Conservation (phyloP, 768 basidiomycete species). For the Calocybe gangraenosa region DNA sequence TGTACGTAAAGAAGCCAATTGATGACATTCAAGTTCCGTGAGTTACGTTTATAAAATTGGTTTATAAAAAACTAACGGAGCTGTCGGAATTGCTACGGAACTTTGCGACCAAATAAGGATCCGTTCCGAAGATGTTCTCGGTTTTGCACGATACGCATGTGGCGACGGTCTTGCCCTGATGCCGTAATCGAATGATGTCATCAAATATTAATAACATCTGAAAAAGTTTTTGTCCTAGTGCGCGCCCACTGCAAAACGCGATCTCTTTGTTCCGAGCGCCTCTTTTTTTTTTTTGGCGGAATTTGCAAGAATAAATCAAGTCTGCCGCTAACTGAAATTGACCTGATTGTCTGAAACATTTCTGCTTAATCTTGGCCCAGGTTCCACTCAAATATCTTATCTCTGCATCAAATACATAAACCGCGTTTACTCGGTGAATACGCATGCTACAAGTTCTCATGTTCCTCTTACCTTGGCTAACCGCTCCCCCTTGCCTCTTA, state of each 20-base stretch:
- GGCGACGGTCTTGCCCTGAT: conserved; percentile 52
- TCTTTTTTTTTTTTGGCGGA: not conserved
- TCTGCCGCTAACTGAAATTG: no score
- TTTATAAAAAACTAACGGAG: conserved; percentile 6
- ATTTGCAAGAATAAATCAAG: no score
- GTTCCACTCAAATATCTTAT: conserved; percentile 10
- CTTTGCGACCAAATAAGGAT: conserved; percentile 22
- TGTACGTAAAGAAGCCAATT: conserved; percentile 33
- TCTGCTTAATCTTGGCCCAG: not conserved
- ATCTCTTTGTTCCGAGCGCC: not conserved
- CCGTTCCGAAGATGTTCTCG: conserved; percentile 43
- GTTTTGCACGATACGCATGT: conserved; percentile 56
- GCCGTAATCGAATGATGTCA: conserved; percentile 35
- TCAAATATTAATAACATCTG: conserved; percentile 29
- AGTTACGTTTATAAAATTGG: conserved; percentile 21
- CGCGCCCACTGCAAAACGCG: no score
- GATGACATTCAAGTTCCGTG: conserved; percentile 39
- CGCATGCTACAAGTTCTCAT: conserved; percentile 39
- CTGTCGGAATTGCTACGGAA: conserved; percentile 21
- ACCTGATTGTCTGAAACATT: no score
- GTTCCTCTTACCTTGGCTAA: conserved; percentile 19
- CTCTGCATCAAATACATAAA: conserved; percentile 11
- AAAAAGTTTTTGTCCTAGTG: conserved; percentile 39
- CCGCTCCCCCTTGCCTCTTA: conserved; percentile 19
- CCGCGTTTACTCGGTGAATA: conserved; percentile 52